A percentile compares a stretch with the other conserved stretches of the same genome.
Evolutionary conservation across 1,139 yeast genomes (phyloP).

Genomic region (Yamadazyma epiphylla): DNA sequence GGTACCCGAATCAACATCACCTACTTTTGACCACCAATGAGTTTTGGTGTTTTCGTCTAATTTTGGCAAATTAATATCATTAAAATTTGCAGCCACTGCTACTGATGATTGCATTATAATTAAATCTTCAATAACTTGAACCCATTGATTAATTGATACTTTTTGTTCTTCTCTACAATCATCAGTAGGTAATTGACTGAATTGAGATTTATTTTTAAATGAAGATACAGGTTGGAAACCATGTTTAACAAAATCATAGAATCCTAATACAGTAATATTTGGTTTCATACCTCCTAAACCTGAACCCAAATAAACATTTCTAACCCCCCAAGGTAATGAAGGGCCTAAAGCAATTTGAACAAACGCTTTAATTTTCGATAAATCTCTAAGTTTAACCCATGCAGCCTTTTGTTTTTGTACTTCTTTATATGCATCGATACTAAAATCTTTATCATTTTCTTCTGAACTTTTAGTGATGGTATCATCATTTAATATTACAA

Average conservation of each 20-base stretch:
- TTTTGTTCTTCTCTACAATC: conserved; percentile 66
- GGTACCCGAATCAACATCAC: conserved; percentile 9
- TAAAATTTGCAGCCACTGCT: conserved; percentile 89
- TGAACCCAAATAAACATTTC: conserved; percentile 86
- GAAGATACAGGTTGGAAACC: conserved; percentile 28
- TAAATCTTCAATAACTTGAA: conserved; percentile 84
- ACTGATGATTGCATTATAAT: conserved; percentile 91
- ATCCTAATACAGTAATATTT: conserved; percentile 87
- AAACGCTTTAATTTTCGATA: conserved; percentile 80
- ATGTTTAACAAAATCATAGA: conserved; percentile 59
- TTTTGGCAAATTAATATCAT: conserved; percentile 53
- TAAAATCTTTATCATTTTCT: conserved; percentile 22
- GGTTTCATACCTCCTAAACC: conserved; percentile 98
- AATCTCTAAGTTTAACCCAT: conserved; percentile 79
- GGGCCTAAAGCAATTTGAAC: conserved; percentile 91
- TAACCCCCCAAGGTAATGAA: conserved; percentile 89
- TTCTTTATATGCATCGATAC: conserved; percentile 49
- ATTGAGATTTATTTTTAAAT: conserved; percentile 14
- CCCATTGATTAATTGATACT: conserved; percentile 80
- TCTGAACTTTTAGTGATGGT: conserved; percentile 12
- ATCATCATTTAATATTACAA: conserved; percentile 58
- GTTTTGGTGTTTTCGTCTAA: conserved; percentile 9
- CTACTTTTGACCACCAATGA: conserved; percentile 2
- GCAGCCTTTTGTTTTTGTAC: conserved; percentile 70
- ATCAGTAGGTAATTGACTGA: conserved; percentile 69